Base-by-base conservation (phyloP, 805 yeast genomes). In the Wickerhamomyces hampshirensis region DNA sequence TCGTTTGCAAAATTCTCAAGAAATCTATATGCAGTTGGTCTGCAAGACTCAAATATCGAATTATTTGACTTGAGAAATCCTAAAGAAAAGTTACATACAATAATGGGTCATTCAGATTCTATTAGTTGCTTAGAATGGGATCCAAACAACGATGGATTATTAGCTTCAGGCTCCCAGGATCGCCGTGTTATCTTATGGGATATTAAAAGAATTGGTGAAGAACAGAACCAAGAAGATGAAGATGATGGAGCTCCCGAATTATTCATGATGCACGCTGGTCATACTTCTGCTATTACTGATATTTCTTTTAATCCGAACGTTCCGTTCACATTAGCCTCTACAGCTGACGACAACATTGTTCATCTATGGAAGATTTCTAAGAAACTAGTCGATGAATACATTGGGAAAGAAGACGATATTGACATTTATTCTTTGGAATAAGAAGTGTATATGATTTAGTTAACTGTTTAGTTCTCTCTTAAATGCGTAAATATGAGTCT, bases 201-300 rank as follows among this genome's bases (percentile, higher is more conserved):
- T 55, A 63, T 86, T 39, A 64, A 68, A 31, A 78, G 75, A 47
- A 80, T 87, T 26, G 96, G 96, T 4, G 84, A 79, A 44, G 95
- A 86, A 53, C 95, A 85, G 57, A 71, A 70, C 11, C 88, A 78
- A 47, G 96, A 86, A 47, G 96, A 87, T 54, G 84, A 87, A 21
- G 95, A 84, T 46, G 96, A 87, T 51, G 96, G 95, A 27, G 83
- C 83, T 18, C 91, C 95, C 5, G 96, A 87, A 57, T 61, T 87
- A 24, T 66, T 86, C 49, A 83, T 86, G 88, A 83, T 87, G 80
- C 96, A 87, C 55, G 95, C 94, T 26, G 96, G 96, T 15, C 95
- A 87, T 54, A 80, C 88, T 14, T 81, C 86, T 13, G 69, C 81
- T 5, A 80, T 84, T 13, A 77, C 80, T 29, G 95, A 84, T 55